Evolutionary conservation across 2,329 filamentous ascomycete genomes (phyloP), one percentile per base, ranked within the genome.

Genomic region (Peltaster fructicola): DNA sequence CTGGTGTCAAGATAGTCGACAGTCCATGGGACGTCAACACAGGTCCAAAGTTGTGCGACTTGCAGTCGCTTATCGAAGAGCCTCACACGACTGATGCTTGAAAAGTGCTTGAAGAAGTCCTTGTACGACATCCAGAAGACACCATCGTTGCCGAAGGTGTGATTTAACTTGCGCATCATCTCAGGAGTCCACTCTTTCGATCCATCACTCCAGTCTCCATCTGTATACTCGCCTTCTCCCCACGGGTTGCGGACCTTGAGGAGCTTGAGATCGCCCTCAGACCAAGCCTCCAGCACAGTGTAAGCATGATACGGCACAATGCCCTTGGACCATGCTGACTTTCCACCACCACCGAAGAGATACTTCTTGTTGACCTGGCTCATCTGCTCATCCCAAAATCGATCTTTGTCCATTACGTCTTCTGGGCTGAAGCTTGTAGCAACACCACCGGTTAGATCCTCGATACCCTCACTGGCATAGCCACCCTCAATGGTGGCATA

Each of bases 181-280:
- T 82, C 72, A 0, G 76, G 60, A 1, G 76, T 85, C 80, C 80
- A 90, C 48, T 85, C 73, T 39, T 79, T 76, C 5, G 74, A 80
- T 0, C 80, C 80, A 41, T 88, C 80, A 17, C 67, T 73, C 78
- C 79, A 88, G 2, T 76, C 60, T 2, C 80, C 80, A 15, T 67
- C 75, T n/a, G n/a, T n/a, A 78, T 79, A 88, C 49, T 82, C 79
- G 15, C 66, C 68, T 34, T 70, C 69, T 1, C 79, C 80, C 79
- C 78, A 88, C 0, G 80, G 80, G 38, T 88, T 88, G 35, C 73
- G 68, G 23, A 48, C 19, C 53, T 62, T 24, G 45, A 55, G 33
- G 51, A 64, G 25, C 48, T 53, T 40, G 54, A 63, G 14, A 53
- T 46, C 52, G 2, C 33, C 39, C 18, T 41, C 36, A 25, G 46